Percentiles rank a stretch among this genome's conserved stretches.
Evolutionary conservation across 2,329 filamentous ascomycete species (phyloP).

Genomic region (Epichloe typhina): DNA sequence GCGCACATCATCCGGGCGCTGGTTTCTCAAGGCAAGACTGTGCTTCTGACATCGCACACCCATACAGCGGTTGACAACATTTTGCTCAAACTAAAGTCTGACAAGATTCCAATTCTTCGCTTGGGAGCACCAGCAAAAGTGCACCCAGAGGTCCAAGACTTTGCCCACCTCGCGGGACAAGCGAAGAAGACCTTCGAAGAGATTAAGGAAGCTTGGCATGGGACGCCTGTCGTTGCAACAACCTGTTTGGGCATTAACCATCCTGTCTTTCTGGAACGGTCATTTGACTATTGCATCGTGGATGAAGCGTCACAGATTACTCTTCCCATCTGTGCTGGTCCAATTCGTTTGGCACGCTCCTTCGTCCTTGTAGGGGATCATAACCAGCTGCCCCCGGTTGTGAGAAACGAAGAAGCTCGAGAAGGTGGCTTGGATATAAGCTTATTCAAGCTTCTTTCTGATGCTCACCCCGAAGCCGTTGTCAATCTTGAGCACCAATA

Average conservation of each 20-base stretch:
- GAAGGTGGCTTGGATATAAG: conserved; percentile 82
- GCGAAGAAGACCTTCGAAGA: conserved; percentile 70
- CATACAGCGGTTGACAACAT: conserved; percentile 99
- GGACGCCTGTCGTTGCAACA: conserved; percentile 80
- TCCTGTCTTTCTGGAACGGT: conserved; percentile 71
- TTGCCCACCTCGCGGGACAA: conserved; percentile 64
- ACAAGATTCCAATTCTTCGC: conserved; percentile 68
- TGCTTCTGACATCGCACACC: conserved; percentile 88
- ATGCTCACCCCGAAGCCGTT: conserved; percentile 74
- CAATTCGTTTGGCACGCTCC: conserved; percentile 80
- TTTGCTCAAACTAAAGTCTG: conserved; percentile 72
- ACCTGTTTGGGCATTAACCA: conserved; percentile 91
- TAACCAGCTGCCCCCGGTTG: conserved; percentile 91
- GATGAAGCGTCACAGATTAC: conserved; percentile 98
- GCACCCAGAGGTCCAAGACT: conserved; percentile 74
- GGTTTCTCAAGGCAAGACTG: conserved; percentile 78
- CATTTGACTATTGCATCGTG: conserved; percentile 96
- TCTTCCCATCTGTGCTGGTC: conserved; percentile 82
- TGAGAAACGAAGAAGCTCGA: conserved; percentile 80
- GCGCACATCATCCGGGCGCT: conserved; percentile 91
- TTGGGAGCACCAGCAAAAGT: conserved; percentile 77
- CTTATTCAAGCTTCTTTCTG: conserved; percentile 86
- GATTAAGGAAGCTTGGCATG: conserved; percentile 71
- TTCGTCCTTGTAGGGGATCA: conserved; percentile 96
- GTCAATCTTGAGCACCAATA: conserved; percentile 93